phyloP scores from a whole-genome alignment of 1,284 basidiomycete genomes.

The Apiotrichum siamense region DNA sequence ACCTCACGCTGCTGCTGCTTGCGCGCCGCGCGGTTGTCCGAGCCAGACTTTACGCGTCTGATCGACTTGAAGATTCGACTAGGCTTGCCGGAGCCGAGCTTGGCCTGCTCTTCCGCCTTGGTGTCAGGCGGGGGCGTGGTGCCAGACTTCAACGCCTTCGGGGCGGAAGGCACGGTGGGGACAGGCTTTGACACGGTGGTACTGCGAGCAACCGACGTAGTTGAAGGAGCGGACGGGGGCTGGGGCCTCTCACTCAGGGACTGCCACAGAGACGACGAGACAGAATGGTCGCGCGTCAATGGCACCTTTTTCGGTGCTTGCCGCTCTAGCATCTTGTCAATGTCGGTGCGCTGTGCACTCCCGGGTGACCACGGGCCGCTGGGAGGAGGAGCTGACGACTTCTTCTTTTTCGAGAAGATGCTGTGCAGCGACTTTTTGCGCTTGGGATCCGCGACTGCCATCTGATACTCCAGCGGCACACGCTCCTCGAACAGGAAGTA shows the following conservation, averaged over 20 bases:
- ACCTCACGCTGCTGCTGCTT: conserved; percentile 47
- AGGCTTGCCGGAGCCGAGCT: conserved; percentile 58
- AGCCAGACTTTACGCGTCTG: conserved; percentile 26
- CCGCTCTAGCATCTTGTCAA: conserved; percentile 60
- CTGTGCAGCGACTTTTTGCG: conserved; percentile 41
- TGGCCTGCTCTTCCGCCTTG: conserved; percentile 45
- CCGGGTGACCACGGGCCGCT: not conserved
- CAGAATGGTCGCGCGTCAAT: conserved; percentile 18
- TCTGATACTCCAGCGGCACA: conserved; percentile 75
- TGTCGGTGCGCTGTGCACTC: conserved; percentile 53
- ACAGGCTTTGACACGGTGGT: not conserved
- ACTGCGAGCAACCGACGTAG: conserved; percentile 1
- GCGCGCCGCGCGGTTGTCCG: conserved; percentile 34
- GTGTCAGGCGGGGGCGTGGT: conserved; percentile 50
- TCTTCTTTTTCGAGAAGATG: conserved; percentile 42
- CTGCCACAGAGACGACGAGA: conserved; percentile 28
- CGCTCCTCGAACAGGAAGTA: conserved; percentile 80
- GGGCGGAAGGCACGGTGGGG: not conserved
- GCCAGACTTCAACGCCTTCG: conserved; percentile 46
- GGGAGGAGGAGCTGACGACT: conserved; percentile 42
- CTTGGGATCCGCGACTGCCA: conserved; percentile 58
- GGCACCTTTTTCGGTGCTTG: conserved; percentile 19
- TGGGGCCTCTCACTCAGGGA: conserved; percentile 12
- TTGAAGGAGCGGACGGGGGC: not conserved
- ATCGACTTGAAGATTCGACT: conserved; percentile 26